Evolutionary conservation across 176 grass and related monocot species (phyloP).

Genomic region (Dactylis glomerata): DNA sequence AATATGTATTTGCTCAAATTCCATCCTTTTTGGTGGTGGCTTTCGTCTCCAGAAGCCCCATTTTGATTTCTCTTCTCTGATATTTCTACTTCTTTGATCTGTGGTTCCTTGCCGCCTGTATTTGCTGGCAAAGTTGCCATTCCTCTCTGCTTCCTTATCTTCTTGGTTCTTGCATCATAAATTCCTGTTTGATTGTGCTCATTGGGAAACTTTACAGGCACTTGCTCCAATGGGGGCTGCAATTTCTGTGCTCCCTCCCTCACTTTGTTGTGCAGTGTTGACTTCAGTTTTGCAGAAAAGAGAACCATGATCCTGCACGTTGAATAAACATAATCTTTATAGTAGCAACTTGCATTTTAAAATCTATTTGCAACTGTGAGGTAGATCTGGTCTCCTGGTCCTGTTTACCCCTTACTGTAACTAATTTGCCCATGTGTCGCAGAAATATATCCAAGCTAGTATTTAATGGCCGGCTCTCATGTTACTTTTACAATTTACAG

Average conservation of each 20-base stretch:
- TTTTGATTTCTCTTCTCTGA: not conserved
- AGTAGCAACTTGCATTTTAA: conserved; percentile 25
- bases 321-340: conserved; percentile 28
- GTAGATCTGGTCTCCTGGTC: conserved; percentile 44
- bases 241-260: conserved; percentile 33
- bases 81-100: not conserved
- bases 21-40: not conserved
- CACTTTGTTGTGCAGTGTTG: not conserved
- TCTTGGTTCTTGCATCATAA: conserved; percentile 20
- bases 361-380: conserved; percentile 31
- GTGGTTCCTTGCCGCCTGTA: not conserved
- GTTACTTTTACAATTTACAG: not conserved
- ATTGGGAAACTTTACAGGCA: not conserved
- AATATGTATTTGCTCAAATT: conserved; percentile 4
- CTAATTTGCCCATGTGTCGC: not conserved
- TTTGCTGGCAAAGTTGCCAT: conserved; percentile 10
- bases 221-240: conserved; percentile 18
- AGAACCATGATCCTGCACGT: conserved; percentile 29
- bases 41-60: not conserved
- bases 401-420: conserved; percentile 15
- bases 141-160: conserved; percentile 1
- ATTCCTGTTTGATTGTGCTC: conserved; percentile 12
- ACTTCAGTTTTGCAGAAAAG: conserved; percentile 18
- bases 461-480: not conserved
- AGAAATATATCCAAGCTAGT: not conserved